Evolutionary conservation across 306 rosid species (phyloP).

Genomic region (Luffa aegyptiaca): DNA sequence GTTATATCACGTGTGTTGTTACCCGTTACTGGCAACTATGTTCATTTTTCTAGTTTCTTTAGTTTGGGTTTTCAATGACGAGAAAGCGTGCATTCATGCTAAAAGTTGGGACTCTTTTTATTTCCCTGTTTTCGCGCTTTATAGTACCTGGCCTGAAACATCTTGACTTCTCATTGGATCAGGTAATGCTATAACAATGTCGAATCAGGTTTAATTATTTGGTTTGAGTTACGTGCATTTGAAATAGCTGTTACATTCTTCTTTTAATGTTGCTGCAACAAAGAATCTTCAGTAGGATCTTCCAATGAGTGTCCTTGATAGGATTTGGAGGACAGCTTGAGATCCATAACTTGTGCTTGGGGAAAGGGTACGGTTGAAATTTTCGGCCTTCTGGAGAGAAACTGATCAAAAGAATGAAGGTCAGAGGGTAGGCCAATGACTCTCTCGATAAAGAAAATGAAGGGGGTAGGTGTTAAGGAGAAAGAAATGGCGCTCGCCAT

Average conservation of each 20-base stretch:
- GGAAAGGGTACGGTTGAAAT: background rate
- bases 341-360: background rate
- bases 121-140: background rate
- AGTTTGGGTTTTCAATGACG: background rate
- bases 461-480: slow-evolving; percentile 4
- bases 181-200: background rate
- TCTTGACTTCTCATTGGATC: background rate
- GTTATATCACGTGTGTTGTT: background rate
- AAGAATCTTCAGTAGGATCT: background rate
- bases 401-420: background rate
- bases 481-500: slow-evolving; percentile 1
- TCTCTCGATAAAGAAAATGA: background rate
- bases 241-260: background rate
- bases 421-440: background rate
- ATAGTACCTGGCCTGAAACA: background rate
- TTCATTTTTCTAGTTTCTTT: background rate
- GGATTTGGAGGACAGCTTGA: background rate
- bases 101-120: background rate
- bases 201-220: background rate
- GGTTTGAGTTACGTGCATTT: background rate
- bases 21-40: background rate
- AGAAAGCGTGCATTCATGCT: background rate
- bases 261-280: background rate
- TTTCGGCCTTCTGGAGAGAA: background rate
- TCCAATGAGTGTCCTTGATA: background rate